Percentiles rank a stretch among this genome's conserved stretches.
Conservation (phyloP, 2,329 filamentous ascomycete species). For the Trichoderma oligosporum region DNA sequence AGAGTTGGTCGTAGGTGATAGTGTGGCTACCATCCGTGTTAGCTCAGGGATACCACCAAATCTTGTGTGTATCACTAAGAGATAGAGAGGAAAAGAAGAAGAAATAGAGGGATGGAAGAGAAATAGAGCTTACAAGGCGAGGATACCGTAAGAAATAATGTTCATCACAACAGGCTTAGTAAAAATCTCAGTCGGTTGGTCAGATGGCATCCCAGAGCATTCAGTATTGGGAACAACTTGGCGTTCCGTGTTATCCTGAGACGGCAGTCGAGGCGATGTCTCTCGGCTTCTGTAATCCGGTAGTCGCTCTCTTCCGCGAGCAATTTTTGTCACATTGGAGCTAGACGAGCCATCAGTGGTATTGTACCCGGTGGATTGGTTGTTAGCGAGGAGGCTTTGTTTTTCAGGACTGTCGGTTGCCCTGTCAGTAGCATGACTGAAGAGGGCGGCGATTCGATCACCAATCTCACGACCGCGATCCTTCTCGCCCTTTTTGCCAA, state of each 20-base stretch:
- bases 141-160: conserved; percentile 84
- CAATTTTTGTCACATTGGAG: neutral
- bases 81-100: conserved; percentile 29
- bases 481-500: conserved; percentile 68
- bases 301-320: conserved; percentile 42
- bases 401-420: conserved; percentile 49
- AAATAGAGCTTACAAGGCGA: conserved; percentile 75
- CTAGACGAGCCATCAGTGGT: conserved; percentile 28
- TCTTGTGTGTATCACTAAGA: too few relatives aligned
- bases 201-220: neutral
- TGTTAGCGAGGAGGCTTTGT: conserved; percentile 59
- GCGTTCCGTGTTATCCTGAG: conserved; percentile 27
- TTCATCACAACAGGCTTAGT: conserved; percentile 81
- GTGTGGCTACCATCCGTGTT: conserved; percentile 66
- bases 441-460: conserved; percentile 57
- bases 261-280: conserved; percentile 47
- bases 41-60: conserved; percentile 18
- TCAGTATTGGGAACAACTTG: conserved; percentile 10
- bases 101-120: neutral
- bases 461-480: conserved; percentile 77
- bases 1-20: conserved; percentile 91
- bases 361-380: conserved; percentile 62
- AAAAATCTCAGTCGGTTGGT: conserved; percentile 57
- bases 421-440: conserved; percentile 37
- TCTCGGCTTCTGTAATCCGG: conserved; percentile 63